Evolutionary conservation across 2,329 filamentous ascomycete genomes (phyloP).

Genomic region (Hypoxylon sp.): DNA sequence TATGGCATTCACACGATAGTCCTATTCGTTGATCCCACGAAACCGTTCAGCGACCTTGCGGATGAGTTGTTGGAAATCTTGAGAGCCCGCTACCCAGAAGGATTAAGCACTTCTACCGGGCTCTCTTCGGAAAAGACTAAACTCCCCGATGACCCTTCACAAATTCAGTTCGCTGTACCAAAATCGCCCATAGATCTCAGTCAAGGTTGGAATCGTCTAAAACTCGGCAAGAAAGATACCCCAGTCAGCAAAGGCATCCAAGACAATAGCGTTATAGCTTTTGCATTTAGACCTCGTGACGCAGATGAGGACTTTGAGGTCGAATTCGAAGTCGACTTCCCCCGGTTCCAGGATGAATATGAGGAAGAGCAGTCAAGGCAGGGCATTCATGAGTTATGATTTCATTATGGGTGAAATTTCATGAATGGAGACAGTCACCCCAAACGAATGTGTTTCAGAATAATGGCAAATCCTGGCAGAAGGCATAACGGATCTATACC

Average conservation of each 20-base stretch:
- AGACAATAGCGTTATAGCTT: conserved; percentile 64
- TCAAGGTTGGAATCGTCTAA: conserved; percentile 65
- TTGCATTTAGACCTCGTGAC: conserved; percentile 59
- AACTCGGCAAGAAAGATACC: conserved; percentile 56
- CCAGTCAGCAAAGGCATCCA: conserved; percentile 60
- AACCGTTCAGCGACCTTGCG: conserved; percentile 69
- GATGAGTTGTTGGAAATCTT: conserved; percentile 70
- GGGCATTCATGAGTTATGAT: conserved; percentile 15
- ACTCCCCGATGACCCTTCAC: conserved; percentile 59
- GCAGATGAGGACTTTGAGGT: conserved; percentile 56
- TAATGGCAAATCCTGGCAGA: not conserved
- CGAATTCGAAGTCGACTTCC: conserved; percentile 62
- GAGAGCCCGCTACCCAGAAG: conserved; percentile 67
- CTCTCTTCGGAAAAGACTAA: conserved; percentile 53
- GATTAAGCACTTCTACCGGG: conserved; percentile 59
- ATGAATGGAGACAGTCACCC: not conserved
- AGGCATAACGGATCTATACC: not conserved
- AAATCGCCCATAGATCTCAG: conserved; percentile 60
- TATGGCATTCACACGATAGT: conserved; percentile 78
- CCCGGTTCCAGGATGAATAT: conserved; percentile 58
- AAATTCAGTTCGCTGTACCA: conserved; percentile 62
- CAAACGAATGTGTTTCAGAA: not conserved
- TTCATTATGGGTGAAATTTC: conserved; percentile 1
- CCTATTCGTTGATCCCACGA: conserved; percentile 72
- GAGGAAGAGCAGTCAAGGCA: conserved; percentile 47